Evolutionary conservation across 495 filamentous ascomycete species (phyloP).

Genomic region (Aspergillus baeticus): DNA sequence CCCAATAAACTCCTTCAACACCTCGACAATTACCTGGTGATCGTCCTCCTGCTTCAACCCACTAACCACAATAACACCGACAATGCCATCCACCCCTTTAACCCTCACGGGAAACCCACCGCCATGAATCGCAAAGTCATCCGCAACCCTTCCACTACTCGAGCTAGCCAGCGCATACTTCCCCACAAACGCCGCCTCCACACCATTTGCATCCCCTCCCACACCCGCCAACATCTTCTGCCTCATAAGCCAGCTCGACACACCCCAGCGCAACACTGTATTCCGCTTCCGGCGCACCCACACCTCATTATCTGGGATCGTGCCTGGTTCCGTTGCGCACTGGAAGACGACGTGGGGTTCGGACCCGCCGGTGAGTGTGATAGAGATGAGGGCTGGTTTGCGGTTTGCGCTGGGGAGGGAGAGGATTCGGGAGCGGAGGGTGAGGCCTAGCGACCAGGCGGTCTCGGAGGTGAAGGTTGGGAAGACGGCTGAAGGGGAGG

Average conservation of each 20-base stretch:
- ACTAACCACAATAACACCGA: constrained; percentile 72
- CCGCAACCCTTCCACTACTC: constrained; percentile 44
- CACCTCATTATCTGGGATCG: constrained; percentile 59
- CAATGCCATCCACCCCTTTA: constrained; percentile 65
- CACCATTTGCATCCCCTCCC: constrained; percentile 28
- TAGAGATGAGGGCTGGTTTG: constrained; percentile 62
- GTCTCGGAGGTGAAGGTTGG: constrained; percentile 61
- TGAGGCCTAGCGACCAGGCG: constrained; percentile 64
- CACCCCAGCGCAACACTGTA: constrained; percentile 69
- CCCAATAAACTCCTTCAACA: constrained; percentile 49
- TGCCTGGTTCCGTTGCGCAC: constrained; percentile 53
- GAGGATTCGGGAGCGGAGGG: constrained; percentile 61
- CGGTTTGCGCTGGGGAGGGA: constrained; percentile 43
- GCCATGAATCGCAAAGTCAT: constrained; percentile 72
- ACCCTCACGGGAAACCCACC: constrained; percentile 72
- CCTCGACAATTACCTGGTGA: constrained; percentile 70
- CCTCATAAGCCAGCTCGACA: constrained; percentile 64
- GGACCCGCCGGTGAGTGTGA: constrained; percentile 52
- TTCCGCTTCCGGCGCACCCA: constrained; percentile 63
- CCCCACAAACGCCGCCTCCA: constrained; percentile 57
- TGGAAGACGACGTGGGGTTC: constrained; percentile 60
- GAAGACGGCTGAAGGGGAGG: constrained; percentile 51
- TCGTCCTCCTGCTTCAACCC: constrained; percentile 77
- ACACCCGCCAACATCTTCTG: constrained; percentile 47
- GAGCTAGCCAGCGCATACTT: constrained; percentile 52